Conservation (phyloP, 441 rosid genomes). For the Croton setiger region DNA sequence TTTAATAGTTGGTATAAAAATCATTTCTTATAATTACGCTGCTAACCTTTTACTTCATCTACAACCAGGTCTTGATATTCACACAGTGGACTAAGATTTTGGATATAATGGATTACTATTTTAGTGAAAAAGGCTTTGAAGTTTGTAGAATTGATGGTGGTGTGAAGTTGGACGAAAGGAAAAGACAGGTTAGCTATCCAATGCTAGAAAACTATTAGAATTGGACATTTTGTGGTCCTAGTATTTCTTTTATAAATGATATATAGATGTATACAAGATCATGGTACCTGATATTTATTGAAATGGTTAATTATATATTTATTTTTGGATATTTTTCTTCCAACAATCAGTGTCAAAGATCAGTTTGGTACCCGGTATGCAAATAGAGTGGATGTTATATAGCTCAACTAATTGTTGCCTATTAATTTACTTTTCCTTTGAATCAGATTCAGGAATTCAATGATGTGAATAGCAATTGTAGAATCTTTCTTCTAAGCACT, state of each 20-base stretch:
- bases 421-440: background rate
- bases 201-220: background rate
- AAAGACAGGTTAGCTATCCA: constrained; percentile 61
- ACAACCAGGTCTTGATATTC: constrained; percentile 76
- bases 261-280: background rate
- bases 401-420: background rate
- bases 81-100: constrained; percentile 85
- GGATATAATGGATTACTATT: constrained; percentile 95
- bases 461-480: constrained; percentile 58
- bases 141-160: constrained; percentile 93
- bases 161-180: constrained; percentile 78
- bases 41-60: constrained; percentile 20
- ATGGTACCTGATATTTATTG: background rate
- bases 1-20: constrained; percentile 11
- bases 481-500: constrained; percentile 89
- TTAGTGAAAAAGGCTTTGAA: constrained; percentile 82
- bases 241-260: constrained; percentile 3
- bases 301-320: background rate
- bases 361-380: background rate
- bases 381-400: background rate
- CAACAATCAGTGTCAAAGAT: background rate
- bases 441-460: constrained; percentile 81
- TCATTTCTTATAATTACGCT: constrained; percentile 22
- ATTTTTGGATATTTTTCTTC: background rate
- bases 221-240: background rate